Evolutionary conservation across 805 yeast species (phyloP).

Genomic region (Spencermartinsiella europaea): DNA sequence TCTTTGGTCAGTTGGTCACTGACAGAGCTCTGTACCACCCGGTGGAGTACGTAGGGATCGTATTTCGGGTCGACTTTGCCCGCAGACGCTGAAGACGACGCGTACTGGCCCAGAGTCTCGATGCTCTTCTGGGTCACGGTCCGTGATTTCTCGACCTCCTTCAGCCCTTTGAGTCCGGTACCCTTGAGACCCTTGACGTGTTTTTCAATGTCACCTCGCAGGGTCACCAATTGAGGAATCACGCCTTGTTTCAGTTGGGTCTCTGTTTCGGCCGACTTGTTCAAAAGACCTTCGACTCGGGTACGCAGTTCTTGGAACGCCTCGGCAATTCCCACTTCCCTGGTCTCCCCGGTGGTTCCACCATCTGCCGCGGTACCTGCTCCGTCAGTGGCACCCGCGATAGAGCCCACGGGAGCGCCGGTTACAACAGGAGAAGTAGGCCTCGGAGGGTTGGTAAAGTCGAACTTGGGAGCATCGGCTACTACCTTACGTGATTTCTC

Average conservation of each 20-base stretch:
- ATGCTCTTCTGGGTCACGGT: slow-evolving; percentile 35
- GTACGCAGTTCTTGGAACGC: slow-evolving; percentile 32
- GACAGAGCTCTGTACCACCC: slow-evolving; percentile 35
- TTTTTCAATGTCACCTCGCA: slow-evolving; percentile 37
- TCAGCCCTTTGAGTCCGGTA: slow-evolving; percentile 33
- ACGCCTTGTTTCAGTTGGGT: slow-evolving; percentile 34
- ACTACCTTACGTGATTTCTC: slow-evolving; percentile 34
- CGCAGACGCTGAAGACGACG: slow-evolving; percentile 29
- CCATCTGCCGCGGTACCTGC: slow-evolving; percentile 9
- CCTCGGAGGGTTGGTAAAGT: slow-evolving; percentile 12
- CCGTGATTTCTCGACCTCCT: slow-evolving; percentile 36
- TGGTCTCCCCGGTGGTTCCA: slow-evolving; percentile 11
- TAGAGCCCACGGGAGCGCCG: slow-evolving; percentile 2
- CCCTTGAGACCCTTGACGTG: slow-evolving; percentile 39
- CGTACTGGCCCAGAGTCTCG: slow-evolving; percentile 33
- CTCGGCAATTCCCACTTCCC: slow-evolving; percentile 28
- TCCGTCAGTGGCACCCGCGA: slow-evolving; percentile 13
- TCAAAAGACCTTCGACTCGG: slow-evolving; percentile 31
- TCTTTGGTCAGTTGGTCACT: slow-evolving; percentile 42
- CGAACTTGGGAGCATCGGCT: slow-evolving; percentile 34
- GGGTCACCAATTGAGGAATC: slow-evolving; percentile 41
- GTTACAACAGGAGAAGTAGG: slow-evolving; percentile 3
- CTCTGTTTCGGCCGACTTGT: slow-evolving; percentile 38
- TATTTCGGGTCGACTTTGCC: slow-evolving; percentile 34
- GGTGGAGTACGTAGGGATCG: slow-evolving; percentile 46